A percentile compares a stretch with the other conserved stretches of the same genome.
Conservation (phyloP, 129 eudicot species). For the Artemisia tridentata region DNA sequence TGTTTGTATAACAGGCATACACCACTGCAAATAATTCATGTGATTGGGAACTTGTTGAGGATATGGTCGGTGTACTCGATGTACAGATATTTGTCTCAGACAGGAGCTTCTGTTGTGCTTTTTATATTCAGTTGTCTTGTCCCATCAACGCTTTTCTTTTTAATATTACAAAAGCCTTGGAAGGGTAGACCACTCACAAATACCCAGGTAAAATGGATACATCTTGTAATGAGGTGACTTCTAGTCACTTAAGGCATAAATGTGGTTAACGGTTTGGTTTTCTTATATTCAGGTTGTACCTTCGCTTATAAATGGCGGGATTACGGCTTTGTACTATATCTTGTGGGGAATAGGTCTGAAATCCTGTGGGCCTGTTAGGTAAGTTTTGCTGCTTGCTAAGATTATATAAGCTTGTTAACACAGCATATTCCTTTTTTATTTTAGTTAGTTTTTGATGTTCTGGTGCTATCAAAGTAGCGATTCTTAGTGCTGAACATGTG, state of each 20-base stretch:
- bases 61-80: constrained; percentile 96
- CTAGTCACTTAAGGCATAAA: constrained; percentile 7
- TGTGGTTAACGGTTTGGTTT: neutral
- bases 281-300: constrained; percentile 67
- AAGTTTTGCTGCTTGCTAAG: constrained; percentile 22
- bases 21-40: constrained; percentile 77
- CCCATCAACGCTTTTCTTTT: constrained; percentile 62
- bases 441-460: neutral
- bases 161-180: constrained; percentile 86
- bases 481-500: neutral
- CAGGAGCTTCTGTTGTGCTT: constrained; percentile 89
- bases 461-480: constrained; percentile 6
- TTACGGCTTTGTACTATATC: constrained; percentile 88
- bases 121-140: constrained; percentile 83
- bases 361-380: constrained; percentile 96
- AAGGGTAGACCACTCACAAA: constrained; percentile 82
- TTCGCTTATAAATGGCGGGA: constrained; percentile 81
- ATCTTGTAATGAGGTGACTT: constrained; percentile 7
- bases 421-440: neutral
- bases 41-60: constrained; percentile 77
- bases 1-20: constrained; percentile 57
- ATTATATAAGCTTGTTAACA: neutral
- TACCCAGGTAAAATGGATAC: constrained; percentile 51
- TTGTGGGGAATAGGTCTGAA: constrained; percentile 94
- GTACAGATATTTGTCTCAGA: constrained; percentile 71